phyloP scores from a whole-genome alignment of 495 filamentous ascomycete species.

The Amorphotheca resinae region DNA sequence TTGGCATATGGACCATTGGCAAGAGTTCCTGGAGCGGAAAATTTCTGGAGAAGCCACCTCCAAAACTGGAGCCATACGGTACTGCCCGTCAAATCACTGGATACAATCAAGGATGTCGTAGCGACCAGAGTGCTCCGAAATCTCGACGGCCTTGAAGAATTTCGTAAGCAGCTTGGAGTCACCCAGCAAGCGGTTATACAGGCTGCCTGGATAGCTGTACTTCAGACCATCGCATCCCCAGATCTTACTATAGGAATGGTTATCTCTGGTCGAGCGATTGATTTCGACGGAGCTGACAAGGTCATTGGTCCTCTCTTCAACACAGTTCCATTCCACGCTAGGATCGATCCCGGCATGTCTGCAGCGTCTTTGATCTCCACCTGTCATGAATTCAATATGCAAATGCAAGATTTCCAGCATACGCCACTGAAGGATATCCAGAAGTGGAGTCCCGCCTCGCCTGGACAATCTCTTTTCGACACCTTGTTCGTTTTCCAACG shows the following conservation, averaged over 20 bases:
- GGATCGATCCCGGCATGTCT: conserved; percentile 30
- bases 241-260: conserved; percentile 47
- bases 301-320: conserved; percentile 85
- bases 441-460: conserved; percentile 47
- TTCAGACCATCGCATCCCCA: conserved; percentile 28
- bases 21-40: conserved; percentile 37
- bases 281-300: conserved; percentile 49
- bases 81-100: not conserved
- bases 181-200: conserved; percentile 67
- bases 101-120: conserved; percentile 18
- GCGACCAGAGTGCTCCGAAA: conserved; percentile 19
- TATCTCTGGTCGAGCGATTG: conserved; percentile 56
- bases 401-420: conserved; percentile 51
- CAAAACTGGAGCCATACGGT: conserved; percentile 5
- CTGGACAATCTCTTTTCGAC: conserved; percentile 57
- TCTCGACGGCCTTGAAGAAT: conserved; percentile 29
- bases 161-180: conserved; percentile 44
- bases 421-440: conserved; percentile 60
- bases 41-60: conserved; percentile 48
- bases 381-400: conserved; percentile 50
- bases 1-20: conserved; percentile 46
- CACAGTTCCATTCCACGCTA: conserved; percentile 58
- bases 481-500: conserved; percentile 78
- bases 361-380: conserved; percentile 37
- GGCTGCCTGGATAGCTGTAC: conserved; percentile 51